Conservation (phyloP, 2,329 filamentous ascomycete genomes). For the Xylaria sp. region DNA sequence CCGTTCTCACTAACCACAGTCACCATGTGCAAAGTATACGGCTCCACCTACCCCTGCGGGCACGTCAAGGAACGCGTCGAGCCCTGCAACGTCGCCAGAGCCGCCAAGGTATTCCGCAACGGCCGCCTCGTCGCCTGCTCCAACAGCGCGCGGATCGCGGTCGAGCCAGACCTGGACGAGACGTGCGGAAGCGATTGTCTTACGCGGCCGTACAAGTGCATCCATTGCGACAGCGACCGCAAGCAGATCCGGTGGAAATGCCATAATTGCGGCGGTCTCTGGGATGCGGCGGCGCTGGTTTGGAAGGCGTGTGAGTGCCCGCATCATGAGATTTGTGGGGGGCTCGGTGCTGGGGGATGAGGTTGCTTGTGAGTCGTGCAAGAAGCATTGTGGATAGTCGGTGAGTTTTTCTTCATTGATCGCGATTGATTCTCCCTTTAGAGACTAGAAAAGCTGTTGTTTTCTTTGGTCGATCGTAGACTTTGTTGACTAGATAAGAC, state of each 20-base stretch:
- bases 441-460: too few relatives aligned
- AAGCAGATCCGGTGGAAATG: slow-evolving; percentile 26
- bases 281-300: slow-evolving; percentile 5
- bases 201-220: slow-evolving; percentile 22
- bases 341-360: slow-evolving; percentile 12
- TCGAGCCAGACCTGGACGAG: slow-evolving; percentile 18
- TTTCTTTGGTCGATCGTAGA: too few relatives aligned
- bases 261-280: slow-evolving; percentile 14
- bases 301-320: slow-evolving; percentile 19
- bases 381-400: not conserved
- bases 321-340: slow-evolving; percentile 13
- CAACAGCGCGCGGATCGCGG: not conserved
- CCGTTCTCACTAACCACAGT: not conserved
- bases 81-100: slow-evolving; percentile 21
- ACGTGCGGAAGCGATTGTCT: slow-evolving; percentile 23
- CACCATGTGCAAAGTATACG: slow-evolving; percentile 14
- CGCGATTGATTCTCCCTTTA: too few relatives aligned
- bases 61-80: slow-evolving; percentile 17
- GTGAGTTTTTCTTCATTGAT: not conserved
- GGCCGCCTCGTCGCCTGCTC: slow-evolving; percentile 11
- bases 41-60: slow-evolving; percentile 26
- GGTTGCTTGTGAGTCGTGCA: slow-evolving; percentile 2
- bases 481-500: too few relatives aligned
- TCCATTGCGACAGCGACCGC: slow-evolving; percentile 12
- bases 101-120: slow-evolving; percentile 12